Base-by-base conservation (phyloP, 192 early-diverging fungal species). In the Glomus cerebriforme region DNA sequence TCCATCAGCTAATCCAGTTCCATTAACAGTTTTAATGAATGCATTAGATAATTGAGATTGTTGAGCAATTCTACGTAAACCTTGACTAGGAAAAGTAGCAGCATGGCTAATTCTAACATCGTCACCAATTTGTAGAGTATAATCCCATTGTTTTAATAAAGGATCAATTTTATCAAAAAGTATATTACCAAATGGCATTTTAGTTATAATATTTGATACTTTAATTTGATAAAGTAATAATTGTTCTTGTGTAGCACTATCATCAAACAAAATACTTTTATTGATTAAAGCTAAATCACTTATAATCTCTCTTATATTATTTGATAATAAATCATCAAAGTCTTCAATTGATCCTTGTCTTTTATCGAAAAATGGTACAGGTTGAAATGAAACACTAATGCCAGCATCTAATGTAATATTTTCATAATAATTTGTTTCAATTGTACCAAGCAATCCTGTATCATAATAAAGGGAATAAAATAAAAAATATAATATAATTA, bases 151-250 rank as follows among this genome's bases (percentile, higher is more conserved):
- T 64, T 84, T 80, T 1, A 75, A 59, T 2, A 81, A 34, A 45
- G 82, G 66, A 79, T 92, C 86, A 47, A 90, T 82, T 59, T 78
- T 47, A 54, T 85, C 79, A 77, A 92, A 89, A 58, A 87, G 59
- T 35, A 92, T 31, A 12, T 82, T 89, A 29, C 90, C 91, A 43
- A 85, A 86, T 22, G 92, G 92, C 77, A 93, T 73, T 65, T 83
- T 67, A 24, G 80, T 77, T 43, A 89, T 78, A 12, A 90, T 64
- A 1, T 47, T 77, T 17, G 85, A 88, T 58, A 84, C 79, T 47
- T 83, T 26, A 1, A 79, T 72, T 67, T 83, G 79, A 78, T 80
- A 85, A 13, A 79, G 60, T 22, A 84, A 39, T 60, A 37, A 35
- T n/a, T 22, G 0, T 35, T 19, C 60, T 67, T 29, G 59, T 82